Evolutionary conservation across 1,284 basidiomycete genomes (phyloP).

Genomic region (Moesziomyces aphidis): DNA sequence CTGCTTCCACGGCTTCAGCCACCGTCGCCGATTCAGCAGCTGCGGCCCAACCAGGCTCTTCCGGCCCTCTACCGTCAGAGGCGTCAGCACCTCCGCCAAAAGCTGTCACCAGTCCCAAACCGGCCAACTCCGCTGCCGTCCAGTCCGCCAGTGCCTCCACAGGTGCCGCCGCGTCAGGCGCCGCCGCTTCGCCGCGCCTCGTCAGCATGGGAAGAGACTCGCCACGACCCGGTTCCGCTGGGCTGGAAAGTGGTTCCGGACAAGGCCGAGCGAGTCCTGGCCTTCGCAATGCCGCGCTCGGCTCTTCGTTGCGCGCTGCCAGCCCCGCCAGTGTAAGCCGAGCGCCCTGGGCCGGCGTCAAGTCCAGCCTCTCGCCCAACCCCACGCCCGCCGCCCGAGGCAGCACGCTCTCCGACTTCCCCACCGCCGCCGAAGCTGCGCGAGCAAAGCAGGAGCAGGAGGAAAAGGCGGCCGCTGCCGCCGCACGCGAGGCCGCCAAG

Average conservation of each 20-base stretch:
- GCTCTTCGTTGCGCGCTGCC: slow-evolving; percentile 28
- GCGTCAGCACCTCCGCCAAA: slow-evolving; percentile 28
- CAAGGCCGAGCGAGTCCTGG: slow-evolving; percentile 49
- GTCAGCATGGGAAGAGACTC: slow-evolving; percentile 50
- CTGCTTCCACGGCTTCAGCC: slow-evolving; percentile 4
- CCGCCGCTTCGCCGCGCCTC: slow-evolving; percentile 48
- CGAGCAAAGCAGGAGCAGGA: slow-evolving; percentile 60
- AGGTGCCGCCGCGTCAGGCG: slow-evolving; percentile 8
- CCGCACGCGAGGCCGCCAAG: slow-evolving; percentile 52
- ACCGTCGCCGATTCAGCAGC: slow-evolving; percentile 7
- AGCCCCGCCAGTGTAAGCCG: slow-evolving; percentile 40
- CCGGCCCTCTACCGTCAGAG: slow-evolving; percentile 32
- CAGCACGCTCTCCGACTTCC: slow-evolving; percentile 57
- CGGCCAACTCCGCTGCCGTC: slow-evolving; percentile 12
- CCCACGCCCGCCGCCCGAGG: slow-evolving; percentile 17
- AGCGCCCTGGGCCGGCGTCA: slow-evolving; percentile 58
- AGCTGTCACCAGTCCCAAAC: slow-evolving; percentile 26
- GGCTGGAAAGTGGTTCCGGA: slow-evolving; percentile 33
- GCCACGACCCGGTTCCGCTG: slow-evolving; percentile 38
- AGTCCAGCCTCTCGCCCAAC: slow-evolving; percentile 27
- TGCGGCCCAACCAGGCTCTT: background rate
- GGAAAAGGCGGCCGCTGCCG: slow-evolving; percentile 53
- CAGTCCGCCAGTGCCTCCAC: slow-evolving; percentile 5
- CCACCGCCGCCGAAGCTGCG: slow-evolving; percentile 65
- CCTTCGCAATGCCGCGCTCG: slow-evolving; percentile 50